Evolutionary conservation across 2,329 filamentous ascomycete species (phyloP), one percentile per base, ranked within the genome.

Genomic region (Sphaerulina populicola): DNA sequence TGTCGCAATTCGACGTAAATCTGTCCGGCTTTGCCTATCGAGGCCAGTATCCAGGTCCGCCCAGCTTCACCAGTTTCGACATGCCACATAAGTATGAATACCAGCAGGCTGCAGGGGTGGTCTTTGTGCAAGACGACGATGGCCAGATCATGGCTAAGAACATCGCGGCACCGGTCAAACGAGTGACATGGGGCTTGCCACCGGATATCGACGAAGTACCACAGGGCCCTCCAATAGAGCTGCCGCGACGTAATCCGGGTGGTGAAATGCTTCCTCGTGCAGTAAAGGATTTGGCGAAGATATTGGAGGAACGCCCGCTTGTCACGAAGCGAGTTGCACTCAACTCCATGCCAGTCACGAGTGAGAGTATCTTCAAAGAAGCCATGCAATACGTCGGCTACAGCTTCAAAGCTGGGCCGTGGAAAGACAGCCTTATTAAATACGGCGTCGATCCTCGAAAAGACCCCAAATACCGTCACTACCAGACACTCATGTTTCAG

Each of bases 371-470:
- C 14, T 71, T 95, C 54, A 85, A 88, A 61, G 79, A 85, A 64
- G 86, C 86, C 42, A 79, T 90, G 47, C 85, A 88, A 56, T 91
- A 93, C 62, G 82, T 88, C 4, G 89, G 86, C 7, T 98, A 95
- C 70, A 88, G 90, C 69, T 96, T 97, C 75, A 85, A 86, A 53
- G 88, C 86, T 18, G 93, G 93, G 0, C 90, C 93, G 0, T 98
- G 88, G 85, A 80, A 88, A 57, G 90, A 97, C 67, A 83, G 86
- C 2, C 81, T 96, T 48, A 81, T 96, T 57, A 82, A 79, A 42
- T 93, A 90, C 67, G 91, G 91, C 8, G 70, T 94, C 15, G 93
- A 98, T 65, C 93, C 93, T 2, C 81, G 93, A 33, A 78, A 72
- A 11, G 83, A 90, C 55, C 82, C 86, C 0, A 78, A 82, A 49